These are phyloP conservation scores for Dryadomyces quercus-mongolicae DNA, from an alignment of 2,329 filamentous ascomycete genomes.

Conservation along the genomic window DNA sequence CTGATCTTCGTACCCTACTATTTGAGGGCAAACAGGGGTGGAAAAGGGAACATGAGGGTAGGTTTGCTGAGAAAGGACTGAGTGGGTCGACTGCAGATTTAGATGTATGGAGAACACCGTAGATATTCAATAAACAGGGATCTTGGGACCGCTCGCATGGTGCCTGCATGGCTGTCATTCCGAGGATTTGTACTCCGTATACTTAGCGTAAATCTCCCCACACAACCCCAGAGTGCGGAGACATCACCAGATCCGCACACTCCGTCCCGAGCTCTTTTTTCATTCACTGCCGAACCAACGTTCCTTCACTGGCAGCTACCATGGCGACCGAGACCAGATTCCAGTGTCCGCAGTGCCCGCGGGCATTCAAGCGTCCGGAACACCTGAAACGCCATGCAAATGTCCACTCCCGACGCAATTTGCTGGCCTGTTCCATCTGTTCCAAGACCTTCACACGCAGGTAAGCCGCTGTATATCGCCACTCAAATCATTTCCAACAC, in stretches of 20 bases:
- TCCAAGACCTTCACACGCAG: slow-evolving; percentile 19
- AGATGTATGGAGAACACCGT: too few relatives aligned
- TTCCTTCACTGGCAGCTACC: neutral
- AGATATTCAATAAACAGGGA: too few relatives aligned
- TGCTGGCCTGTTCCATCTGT: slow-evolving; percentile 17
- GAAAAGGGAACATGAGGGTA: slow-evolving; percentile 41
- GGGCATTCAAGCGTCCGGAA: slow-evolving; percentile 19
- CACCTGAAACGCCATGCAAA: slow-evolving; percentile 20
- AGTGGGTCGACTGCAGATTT: too few relatives aligned
- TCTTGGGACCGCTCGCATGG: neutral
- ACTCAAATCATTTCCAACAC: neutral
- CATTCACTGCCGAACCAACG: too few relatives aligned
- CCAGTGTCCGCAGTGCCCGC: slow-evolving; percentile 17
- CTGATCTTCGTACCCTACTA: slow-evolving; percentile 43
- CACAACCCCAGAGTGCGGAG: too few relatives aligned
- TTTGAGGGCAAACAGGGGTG: slow-evolving; percentile 40
- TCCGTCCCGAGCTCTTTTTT: too few relatives aligned
- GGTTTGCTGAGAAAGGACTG: slow-evolving; percentile 14
- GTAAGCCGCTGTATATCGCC: slow-evolving; percentile 9
- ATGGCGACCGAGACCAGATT: slow-evolving; percentile 2
- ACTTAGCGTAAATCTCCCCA: too few relatives aligned
- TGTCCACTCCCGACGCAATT: slow-evolving; percentile 15
- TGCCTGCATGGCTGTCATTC: too few relatives aligned
- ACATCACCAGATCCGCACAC: too few relatives aligned
- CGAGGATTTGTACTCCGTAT: too few relatives aligned